Evolutionary conservation across 495 filamentous ascomycete species (phyloP).

Genomic region (Trichoderma gamsii): DNA sequence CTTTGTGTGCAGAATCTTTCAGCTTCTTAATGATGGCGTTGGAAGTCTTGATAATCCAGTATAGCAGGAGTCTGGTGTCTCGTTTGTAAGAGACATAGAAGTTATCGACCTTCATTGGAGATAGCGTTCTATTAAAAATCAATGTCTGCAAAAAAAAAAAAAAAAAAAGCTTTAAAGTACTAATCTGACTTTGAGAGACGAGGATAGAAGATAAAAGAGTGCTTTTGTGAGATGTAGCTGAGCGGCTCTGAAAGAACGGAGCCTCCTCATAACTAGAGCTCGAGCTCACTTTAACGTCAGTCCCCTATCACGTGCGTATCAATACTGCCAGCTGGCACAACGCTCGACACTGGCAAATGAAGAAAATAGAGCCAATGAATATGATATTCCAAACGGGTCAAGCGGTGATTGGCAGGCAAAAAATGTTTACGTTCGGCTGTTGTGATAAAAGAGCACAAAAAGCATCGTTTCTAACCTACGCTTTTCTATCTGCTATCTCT

Average conservation of each 20-base stretch:
- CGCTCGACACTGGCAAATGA: background rate
- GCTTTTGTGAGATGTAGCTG: background rate
- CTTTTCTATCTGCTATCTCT: conserved; percentile 8
- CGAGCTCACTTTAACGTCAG: background rate
- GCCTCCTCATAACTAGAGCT: background rate
- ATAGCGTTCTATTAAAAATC: background rate
- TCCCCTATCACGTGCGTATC: background rate
- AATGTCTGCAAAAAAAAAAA: background rate
- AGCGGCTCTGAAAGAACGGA: background rate
- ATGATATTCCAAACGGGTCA: too few species aligned
- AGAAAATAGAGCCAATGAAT: too few species aligned
- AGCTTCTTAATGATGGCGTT: background rate
- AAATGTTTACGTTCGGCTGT: too few species aligned
- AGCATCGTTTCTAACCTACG: background rate
- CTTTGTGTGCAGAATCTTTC: background rate
- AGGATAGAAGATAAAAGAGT: background rate
- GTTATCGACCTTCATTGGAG: background rate
- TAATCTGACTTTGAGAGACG: too few species aligned
- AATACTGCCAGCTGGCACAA: background rate
- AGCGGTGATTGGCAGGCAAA: too few species aligned
- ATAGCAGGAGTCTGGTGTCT: background rate
- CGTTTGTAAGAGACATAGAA: background rate
- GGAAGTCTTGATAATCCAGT: background rate
- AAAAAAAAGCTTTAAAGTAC: too few species aligned
- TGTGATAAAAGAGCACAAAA: background rate